Percentiles rank a stretch among this genome's conserved stretches.
Evolutionary conservation across 129 eudicot species (phyloP).

Genomic region (Helichrysum umbraculigerum): DNA sequence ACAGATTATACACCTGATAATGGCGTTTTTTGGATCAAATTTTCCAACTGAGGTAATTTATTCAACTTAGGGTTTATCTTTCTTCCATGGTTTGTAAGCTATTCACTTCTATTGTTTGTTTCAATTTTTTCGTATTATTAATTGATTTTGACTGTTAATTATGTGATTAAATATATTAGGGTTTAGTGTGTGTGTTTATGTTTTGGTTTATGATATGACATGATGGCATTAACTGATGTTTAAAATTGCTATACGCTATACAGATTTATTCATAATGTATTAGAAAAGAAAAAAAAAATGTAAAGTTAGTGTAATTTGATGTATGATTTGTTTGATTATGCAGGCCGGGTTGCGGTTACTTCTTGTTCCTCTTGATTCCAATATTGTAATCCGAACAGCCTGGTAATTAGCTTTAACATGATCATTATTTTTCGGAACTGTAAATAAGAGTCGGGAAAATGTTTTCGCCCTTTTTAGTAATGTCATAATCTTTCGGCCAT

Average conservation of each 20-base stretch:
- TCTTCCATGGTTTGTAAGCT: not conserved
- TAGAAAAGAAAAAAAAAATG: no score
- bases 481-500: not conserved
- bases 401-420: conserved; percentile 44
- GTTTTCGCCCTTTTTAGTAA: no score
- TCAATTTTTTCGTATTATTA: not conserved
- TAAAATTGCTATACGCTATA: not conserved
- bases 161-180: not conserved
- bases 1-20: conserved; percentile 6
- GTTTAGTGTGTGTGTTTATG: not conserved
- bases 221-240: not conserved
- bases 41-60: conserved; percentile 50
- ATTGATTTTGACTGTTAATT: not conserved
- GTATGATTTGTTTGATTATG: conserved; percentile 24
- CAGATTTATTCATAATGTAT: not conserved
- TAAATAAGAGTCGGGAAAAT: no score
- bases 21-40: conserved; percentile 60
- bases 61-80: conserved; percentile 34
- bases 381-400: conserved; percentile 80
- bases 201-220: not conserved
- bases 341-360: conserved; percentile 86
- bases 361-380: conserved; percentile 78
- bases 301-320: conserved; percentile 6
- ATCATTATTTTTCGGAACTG: not conserved
- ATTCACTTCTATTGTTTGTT: not conserved